Conservation (phyloP, 2,329 filamentous ascomycete genomes). For the Sclerotiophoma versabilis region DNA sequence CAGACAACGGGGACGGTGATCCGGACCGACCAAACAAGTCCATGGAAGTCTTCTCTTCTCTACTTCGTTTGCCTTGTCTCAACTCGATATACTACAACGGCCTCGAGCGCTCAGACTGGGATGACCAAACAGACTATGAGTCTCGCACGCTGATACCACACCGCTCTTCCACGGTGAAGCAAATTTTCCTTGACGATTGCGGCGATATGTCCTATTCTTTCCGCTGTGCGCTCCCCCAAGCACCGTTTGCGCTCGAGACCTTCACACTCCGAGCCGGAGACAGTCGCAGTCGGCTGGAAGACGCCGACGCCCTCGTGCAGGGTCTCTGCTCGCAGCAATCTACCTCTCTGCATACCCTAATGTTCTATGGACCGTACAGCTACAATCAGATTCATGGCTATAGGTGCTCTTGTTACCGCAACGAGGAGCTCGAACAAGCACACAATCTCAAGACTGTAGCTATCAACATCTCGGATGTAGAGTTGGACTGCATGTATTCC, state of each 20-base stretch:
- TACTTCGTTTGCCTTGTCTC: conserved; percentile 17
- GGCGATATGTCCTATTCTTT: background rate
- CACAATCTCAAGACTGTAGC: background rate
- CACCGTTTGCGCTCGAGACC: conserved; percentile 5
- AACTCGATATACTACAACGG: conserved; percentile 18
- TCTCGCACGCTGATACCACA: background rate
- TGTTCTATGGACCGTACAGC: conserved; percentile 16
- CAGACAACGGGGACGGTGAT: background rate
- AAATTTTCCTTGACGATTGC: conserved; percentile 21
- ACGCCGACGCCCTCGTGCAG: background rate
- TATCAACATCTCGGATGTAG: conserved; percentile 4
- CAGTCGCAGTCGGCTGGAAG: background rate
- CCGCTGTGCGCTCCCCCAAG: background rate
- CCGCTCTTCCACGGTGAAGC: conserved; percentile 9
- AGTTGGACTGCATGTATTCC: conserved; percentile 1
- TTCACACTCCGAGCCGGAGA: conserved; percentile 13
- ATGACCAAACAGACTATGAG: conserved; percentile 2
- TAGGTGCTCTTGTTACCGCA: conserved; percentile 6
- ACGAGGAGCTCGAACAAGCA: conserved; percentile 3
- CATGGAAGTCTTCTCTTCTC: background rate
- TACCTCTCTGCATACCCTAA: conserved; percentile 10
- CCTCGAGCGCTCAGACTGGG: background rate
- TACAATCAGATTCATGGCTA: background rate
- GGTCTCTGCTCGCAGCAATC: background rate
- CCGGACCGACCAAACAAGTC: background rate